These are phyloP conservation scores for Misopates orontium DNA, from an alignment of 257 asterid genomes.

Conservation along the genomic window DNA sequence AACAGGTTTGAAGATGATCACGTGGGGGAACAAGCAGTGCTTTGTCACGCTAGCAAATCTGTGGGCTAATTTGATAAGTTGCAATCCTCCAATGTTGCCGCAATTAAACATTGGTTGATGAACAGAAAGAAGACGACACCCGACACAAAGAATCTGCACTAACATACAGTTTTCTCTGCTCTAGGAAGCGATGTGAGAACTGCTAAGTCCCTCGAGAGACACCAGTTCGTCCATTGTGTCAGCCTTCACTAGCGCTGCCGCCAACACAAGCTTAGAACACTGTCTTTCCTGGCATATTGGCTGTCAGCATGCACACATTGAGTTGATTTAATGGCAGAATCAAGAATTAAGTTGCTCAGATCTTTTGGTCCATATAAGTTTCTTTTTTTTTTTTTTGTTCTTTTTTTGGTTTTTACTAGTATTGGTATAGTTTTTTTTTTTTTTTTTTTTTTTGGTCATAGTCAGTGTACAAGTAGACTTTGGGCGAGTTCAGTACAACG, in stretches of 20 bases:
- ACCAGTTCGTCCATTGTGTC: too few species aligned
- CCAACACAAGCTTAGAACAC: too few species aligned
- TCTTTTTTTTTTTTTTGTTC: constrained; percentile 4
- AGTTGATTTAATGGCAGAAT: constrained; percentile 24
- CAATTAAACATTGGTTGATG: constrained; percentile 37
- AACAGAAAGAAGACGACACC: constrained; percentile 26
- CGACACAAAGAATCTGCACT: constrained; percentile 20
- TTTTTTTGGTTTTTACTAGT: not conserved
- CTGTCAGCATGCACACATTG: constrained; percentile 14
- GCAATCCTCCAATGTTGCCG: constrained; percentile 57
- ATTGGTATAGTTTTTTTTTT: too few species aligned
- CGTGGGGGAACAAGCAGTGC: constrained; percentile 59
- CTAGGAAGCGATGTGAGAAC: constrained; percentile 22
- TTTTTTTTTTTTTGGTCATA: too few species aligned
- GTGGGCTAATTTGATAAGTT: constrained; percentile 64
- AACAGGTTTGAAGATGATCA: constrained; percentile 59
- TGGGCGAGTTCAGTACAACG: too few species aligned
- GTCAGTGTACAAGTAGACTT: too few species aligned
- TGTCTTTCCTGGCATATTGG: not conserved
- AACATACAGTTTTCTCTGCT: constrained; percentile 20
- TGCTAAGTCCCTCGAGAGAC: too few species aligned
- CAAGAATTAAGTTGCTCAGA: constrained; percentile 24
- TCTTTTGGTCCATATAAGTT: constrained; percentile 12
- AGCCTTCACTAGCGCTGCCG: too few species aligned
- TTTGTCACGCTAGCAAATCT: constrained; percentile 71